These are phyloP conservation scores for Lichtheimia ornata DNA, from an alignment of 371 early-diverging fungal species.

Conservation along the genomic window DNA sequence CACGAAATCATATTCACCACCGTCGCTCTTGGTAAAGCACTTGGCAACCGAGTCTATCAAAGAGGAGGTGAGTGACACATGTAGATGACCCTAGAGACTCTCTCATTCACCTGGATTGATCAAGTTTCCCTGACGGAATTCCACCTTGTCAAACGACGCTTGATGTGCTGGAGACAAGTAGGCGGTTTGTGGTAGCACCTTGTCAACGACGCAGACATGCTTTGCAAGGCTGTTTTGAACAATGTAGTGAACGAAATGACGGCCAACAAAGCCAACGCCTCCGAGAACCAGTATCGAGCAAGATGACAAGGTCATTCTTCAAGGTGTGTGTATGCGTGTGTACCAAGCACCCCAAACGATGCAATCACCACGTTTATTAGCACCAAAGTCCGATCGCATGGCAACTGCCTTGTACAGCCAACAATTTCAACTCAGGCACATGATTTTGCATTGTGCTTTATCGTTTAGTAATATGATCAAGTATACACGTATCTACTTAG, in stretches of 20 bases:
- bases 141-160: slow-evolving; percentile 70
- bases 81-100: background rate
- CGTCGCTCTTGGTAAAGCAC: slow-evolving; percentile 71
- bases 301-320: slow-evolving; percentile 12
- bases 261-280: slow-evolving; percentile 87
- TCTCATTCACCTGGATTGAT: slow-evolving; percentile 64
- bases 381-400: no score
- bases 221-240: slow-evolving; percentile 65
- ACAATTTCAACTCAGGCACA: no score
- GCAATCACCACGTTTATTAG: no score
- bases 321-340: background rate
- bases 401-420: no score
- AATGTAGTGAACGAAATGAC: slow-evolving; percentile 76
- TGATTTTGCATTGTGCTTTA: no score
- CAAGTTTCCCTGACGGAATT: slow-evolving; percentile 85
- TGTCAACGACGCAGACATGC: slow-evolving; percentile 87
- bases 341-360: no score
- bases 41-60: slow-evolving; percentile 66
- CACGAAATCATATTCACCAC: slow-evolving; percentile 79
- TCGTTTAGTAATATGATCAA: no score
- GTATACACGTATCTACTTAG: no score
- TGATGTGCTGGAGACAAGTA: slow-evolving; percentile 70
- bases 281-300: slow-evolving; percentile 71
- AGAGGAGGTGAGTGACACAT: slow-evolving; percentile 1
- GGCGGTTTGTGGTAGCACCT: slow-evolving; percentile 85